Evolutionary conservation across 257 asterid species (phyloP).

Genomic region (Ligustrum vulgare): DNA sequence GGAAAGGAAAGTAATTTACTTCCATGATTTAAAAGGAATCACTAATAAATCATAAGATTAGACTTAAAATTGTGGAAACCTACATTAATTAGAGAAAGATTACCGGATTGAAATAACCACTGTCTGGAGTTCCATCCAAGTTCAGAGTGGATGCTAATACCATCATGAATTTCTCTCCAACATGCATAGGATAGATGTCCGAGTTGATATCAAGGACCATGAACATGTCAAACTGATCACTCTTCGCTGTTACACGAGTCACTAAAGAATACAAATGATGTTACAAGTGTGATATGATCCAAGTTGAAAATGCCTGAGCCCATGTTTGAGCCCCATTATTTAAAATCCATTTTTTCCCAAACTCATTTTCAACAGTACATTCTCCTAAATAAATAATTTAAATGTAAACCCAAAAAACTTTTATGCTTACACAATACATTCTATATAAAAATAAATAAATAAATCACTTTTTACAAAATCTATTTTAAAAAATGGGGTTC

Average conservation of each 20-base stretch:
- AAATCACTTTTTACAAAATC: no score
- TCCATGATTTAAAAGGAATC: neutral
- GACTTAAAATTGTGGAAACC: constrained; percentile 10
- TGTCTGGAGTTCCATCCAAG: constrained; percentile 94
- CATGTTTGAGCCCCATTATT: no score
- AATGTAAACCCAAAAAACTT: no score
- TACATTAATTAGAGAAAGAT: constrained; percentile 5
- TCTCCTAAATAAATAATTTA: no score
- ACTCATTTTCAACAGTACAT: no score
- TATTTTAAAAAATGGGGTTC: no score
- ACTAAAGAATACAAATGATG: constrained; percentile 31
- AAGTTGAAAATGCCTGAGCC: constrained; percentile 1
- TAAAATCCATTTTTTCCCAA: no score
- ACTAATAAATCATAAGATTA: neutral
- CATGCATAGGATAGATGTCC: constrained; percentile 70
- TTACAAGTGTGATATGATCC: constrained; percentile 1
- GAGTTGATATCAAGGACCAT: constrained; percentile 78
- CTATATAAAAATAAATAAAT: no score
- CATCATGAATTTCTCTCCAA: constrained; percentile 83
- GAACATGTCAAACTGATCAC: constrained; percentile 85
- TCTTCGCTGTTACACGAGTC: constrained; percentile 74
- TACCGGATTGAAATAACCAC: constrained; percentile 82
- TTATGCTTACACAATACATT: no score
- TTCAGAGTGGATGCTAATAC: constrained; percentile 88
- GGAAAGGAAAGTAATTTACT: neutral